Evolutionary conservation across 139 green algal species (phyloP).

Genomic region (Chlorella sp.): DNA sequence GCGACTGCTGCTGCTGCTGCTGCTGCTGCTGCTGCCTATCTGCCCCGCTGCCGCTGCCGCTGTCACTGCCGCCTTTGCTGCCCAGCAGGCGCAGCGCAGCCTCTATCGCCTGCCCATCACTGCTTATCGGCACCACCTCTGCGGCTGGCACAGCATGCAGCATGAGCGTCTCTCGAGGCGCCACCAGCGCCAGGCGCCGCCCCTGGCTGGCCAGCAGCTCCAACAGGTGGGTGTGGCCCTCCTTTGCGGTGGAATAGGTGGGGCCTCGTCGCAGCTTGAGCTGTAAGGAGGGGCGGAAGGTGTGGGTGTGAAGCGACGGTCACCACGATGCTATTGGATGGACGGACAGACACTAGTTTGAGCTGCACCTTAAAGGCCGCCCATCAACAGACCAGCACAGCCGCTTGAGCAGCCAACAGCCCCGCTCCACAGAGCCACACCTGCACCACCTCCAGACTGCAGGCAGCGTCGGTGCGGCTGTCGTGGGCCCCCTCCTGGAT

Average conservation of each 20-base stretch:
- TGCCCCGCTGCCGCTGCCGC: background rate
- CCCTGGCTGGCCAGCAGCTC: constrained; percentile 57
- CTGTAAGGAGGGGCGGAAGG: background rate
- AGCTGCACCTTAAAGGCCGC: no score
- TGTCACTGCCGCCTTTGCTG: background rate
- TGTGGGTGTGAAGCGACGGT: no score
- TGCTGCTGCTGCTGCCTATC: background rate
- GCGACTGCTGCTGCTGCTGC: background rate
- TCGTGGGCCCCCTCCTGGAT: constrained; percentile 71
- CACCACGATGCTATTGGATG: no score
- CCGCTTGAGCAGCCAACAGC: no score
- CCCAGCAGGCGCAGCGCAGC: constrained; percentile 8
- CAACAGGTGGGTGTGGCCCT: constrained; percentile 45
- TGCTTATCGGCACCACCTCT: background rate
- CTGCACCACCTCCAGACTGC: constrained; percentile 58
- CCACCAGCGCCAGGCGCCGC: constrained; percentile 56
- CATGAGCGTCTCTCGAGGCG: constrained; percentile 59
- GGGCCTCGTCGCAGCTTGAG: constrained; percentile 61
- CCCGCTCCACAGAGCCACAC: background rate
- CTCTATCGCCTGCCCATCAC: background rate
- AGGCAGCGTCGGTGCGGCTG: constrained; percentile 57
- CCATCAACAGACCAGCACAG: no score
- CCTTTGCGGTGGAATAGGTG: background rate
- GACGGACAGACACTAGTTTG: no score
- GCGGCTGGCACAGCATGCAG: constrained; percentile 12